These are phyloP conservation scores for Coprinopsis strossmayeri DNA, from an alignment of 768 basidiomycete genomes.

Conservation along the genomic window DNA sequence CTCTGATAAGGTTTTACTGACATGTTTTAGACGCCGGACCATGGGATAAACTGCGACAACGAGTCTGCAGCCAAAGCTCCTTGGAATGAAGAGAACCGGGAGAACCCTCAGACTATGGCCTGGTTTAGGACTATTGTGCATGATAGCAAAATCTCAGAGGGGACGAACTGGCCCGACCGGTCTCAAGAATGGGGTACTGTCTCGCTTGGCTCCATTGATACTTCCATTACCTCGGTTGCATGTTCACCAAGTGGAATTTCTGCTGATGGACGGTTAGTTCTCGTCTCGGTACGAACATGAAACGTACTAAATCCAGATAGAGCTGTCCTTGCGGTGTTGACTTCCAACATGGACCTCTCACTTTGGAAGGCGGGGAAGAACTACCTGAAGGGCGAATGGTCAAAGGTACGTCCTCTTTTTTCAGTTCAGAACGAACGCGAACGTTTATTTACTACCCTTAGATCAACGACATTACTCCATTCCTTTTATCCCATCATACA, in stretches of 20 bases:
- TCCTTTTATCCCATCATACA: constrained; percentile 29
- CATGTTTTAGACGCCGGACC: constrained; percentile 57
- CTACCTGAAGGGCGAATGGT: constrained; percentile 69
- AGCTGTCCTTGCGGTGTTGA: constrained; percentile 62
- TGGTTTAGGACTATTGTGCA: constrained; percentile 78
- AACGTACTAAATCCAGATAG: constrained; percentile 25
- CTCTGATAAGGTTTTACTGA: background rate
- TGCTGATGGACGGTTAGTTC: constrained; percentile 48
- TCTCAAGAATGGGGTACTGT: constrained; percentile 63
- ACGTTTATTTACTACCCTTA: constrained; percentile 16
- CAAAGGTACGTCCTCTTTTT: constrained; percentile 32
- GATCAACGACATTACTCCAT: constrained; percentile 51
- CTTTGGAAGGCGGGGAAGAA: constrained; percentile 66
- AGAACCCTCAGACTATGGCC: constrained; percentile 34
- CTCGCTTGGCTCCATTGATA: constrained; percentile 69
- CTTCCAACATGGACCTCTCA: constrained; percentile 68
- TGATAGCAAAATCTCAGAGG: constrained; percentile 17
- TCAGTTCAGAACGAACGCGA: background rate
- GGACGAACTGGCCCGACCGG: constrained; percentile 47
- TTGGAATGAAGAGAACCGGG: constrained; percentile 21
- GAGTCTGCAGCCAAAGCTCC: constrained; percentile 43
- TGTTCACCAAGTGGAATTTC: constrained; percentile 68
- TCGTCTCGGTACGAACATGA: background rate
- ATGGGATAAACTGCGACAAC: constrained; percentile 61
- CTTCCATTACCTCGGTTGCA: constrained; percentile 46